Evolutionary conservation across 148 eudicot genomes (phyloP), one percentile per base, ranked within the genome.

Genomic region (Pouteria glomerata): DNA sequence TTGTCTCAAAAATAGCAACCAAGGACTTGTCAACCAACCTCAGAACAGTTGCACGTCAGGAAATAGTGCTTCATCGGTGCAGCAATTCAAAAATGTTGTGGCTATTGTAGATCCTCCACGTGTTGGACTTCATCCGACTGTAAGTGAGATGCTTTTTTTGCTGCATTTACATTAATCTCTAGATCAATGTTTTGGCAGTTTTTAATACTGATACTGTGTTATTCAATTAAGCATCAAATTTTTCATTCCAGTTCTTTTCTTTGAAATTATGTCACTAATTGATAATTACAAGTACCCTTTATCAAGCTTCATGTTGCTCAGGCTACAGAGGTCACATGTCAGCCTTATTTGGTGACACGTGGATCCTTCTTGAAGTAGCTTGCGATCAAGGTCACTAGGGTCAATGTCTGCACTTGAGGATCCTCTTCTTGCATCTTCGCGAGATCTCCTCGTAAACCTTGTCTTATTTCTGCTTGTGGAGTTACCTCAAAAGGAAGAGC

Each of bases 101-200:
- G 97, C 92, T 71, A 91, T 94, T 73, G 97, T 94, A 70, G 98
- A 94, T 82, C 98, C 98, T 81, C 98, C 98, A 41, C 98, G 98
- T 69, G 89, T 80, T 74, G 98, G 98, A 74, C 98, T 94, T 85
- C 98, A 94, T 77, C 96, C 98, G 19, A 71, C 86, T 79, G 98
- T 93, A 82, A 91, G 98, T 84, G 63, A 58, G 68, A 21, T 59
- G 44, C 41, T 69, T 57, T 47, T 39, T 60, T 19, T 57, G 73
- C 51, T 15, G 29, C 44, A 19, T 50, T 23, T 57, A 4, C 42
- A 26, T 15, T 6, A 44, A 37, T 57, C 27, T 58, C 60, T 37
- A 37, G 39, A 23, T 12, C 60, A 24, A 12, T 16, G 29, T 34
- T 21, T 21, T 61, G 39, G 19, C 1, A 27, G 18, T 15, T 69